Evolutionary conservation across 2,329 filamentous ascomycete species (phyloP), one percentile per base, ranked within the genome.

Genomic region (Aaosphaeria pasadenensis): DNA sequence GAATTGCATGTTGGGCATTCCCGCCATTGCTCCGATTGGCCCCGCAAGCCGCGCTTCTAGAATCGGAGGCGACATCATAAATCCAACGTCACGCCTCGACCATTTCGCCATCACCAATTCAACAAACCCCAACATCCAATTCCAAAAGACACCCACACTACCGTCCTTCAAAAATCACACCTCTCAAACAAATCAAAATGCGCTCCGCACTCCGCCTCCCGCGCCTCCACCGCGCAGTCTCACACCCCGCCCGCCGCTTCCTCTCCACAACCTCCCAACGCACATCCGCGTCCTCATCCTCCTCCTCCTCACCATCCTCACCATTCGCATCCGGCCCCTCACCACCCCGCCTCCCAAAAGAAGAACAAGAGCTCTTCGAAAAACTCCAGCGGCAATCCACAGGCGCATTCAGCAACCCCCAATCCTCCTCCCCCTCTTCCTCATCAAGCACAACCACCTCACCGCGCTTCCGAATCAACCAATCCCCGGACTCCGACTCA

Each of bases 341-440:
- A 6, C 94, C 94, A 11, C 91, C 90, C 0, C 88, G 90, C 43
- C 88, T 97, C 7, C 90, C 92, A 5, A 85, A 90, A 61, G 85
- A 89, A 70, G 86, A 96, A 59, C 91, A 96, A 76, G 89, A 91
- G 67, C 83, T 95, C 56, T 96, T 94, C 69, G 91, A 96, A 72
- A 81, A 85, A 39, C 86, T 97, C 4, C 91, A 96, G 67, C 83
- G 83, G 58, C 78, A 79, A 66, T 95, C 76, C 57, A 95, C 83
- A 55, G 89, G 80, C 54, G 94, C 74, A 53, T 96, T 82, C 73
- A 94, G 76, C 74, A 94, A 82, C 60, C 87, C 75, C 60, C 28
- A 64, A 45, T 33, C 65, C 43, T 39, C 54, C 35, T 52, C 48
- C 30, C 51, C 58, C 30, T 42, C 62, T 6, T 7, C 44, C 74